These are phyloP conservation scores for Cicer chorassanicum DNA, from an alignment of 306 rosid genomes.

Conservation along the genomic window DNA sequence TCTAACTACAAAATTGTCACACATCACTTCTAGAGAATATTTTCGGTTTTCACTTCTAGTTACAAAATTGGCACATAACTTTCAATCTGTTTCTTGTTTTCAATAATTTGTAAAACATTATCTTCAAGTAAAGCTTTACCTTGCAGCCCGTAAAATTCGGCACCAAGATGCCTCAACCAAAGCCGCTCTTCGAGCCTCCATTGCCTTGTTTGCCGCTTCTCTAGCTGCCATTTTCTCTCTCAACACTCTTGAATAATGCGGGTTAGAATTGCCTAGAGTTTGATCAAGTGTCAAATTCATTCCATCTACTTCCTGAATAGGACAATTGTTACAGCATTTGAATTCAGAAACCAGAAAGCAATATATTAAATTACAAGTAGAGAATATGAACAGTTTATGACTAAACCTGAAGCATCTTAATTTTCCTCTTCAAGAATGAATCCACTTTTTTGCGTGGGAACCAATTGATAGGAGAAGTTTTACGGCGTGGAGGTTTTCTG, in stretches of 20 bases:
- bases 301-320: conserved; percentile 76
- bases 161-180: conserved; percentile 98
- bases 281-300: conserved; percentile 87
- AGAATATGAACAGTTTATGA: background rate
- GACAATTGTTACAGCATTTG: conserved; percentile 22
- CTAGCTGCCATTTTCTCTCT: conserved; percentile 93
- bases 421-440: conserved; percentile 84
- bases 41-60: background rate
- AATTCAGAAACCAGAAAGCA: conserved; percentile 4
- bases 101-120: background rate
- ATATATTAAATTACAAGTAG: conserved; percentile 7
- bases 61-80: background rate
- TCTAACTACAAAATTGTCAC: conserved; percentile 5
- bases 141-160: conserved; percentile 79
- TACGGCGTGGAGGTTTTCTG: conserved; percentile 80
- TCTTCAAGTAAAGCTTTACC: conserved; percentile 52
- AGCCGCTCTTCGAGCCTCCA: conserved; percentile 86
- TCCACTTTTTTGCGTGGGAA: conserved; percentile 85
- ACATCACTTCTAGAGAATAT: background rate
- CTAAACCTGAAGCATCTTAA: conserved; percentile 90
- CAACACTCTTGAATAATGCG: conserved; percentile 82
- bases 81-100: background rate
- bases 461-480: conserved; percentile 87
- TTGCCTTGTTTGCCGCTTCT: conserved; percentile 81
- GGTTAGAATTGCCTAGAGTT: conserved; percentile 91